Evolutionary conservation across 2,329 filamentous ascomycete species (phyloP).

Genomic region (Chaetomium strumarium): DNA sequence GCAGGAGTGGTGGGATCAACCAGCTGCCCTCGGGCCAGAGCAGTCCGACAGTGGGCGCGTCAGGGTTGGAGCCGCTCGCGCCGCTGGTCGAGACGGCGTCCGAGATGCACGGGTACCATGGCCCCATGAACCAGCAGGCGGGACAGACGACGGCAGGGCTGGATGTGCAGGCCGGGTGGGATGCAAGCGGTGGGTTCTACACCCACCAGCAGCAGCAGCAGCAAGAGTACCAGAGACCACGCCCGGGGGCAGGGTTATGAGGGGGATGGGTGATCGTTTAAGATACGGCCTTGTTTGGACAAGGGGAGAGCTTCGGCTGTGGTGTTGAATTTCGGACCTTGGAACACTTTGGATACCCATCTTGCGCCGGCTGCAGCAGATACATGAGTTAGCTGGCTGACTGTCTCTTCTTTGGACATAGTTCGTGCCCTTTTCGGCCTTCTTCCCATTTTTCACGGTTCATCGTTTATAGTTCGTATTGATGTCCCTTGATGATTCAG

Average conservation of each 20-base stretch:
- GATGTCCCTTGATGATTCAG: too few species aligned
- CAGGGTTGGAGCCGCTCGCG: slow-evolving; percentile 10
- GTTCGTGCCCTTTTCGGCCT: too few species aligned
- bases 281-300: not conserved
- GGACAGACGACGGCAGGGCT: slow-evolving; percentile 37
- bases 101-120: slow-evolving; percentile 44
- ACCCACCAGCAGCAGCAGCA: not conserved
- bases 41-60: slow-evolving; percentile 13
- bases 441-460: too few species aligned
- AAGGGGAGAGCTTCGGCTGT: too few species aligned
- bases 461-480: too few species aligned
- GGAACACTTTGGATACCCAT: too few species aligned
- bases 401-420: too few species aligned
- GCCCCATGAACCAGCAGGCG: slow-evolving; percentile 33
- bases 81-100: slow-evolving; percentile 32
- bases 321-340: too few species aligned
- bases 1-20: slow-evolving; percentile 24
- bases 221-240: not conserved
- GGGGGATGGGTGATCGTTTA: not conserved
- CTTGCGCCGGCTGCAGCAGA: too few species aligned
- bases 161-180: slow-evolving; percentile 11
- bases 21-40: not conserved
- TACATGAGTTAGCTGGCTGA: too few species aligned
- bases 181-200: not conserved
- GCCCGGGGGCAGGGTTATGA: not conserved